These are phyloP conservation scores for Terfezia claveryi DNA, from an alignment of 495 filamentous ascomycete genomes.

Conservation along the genomic window DNA sequence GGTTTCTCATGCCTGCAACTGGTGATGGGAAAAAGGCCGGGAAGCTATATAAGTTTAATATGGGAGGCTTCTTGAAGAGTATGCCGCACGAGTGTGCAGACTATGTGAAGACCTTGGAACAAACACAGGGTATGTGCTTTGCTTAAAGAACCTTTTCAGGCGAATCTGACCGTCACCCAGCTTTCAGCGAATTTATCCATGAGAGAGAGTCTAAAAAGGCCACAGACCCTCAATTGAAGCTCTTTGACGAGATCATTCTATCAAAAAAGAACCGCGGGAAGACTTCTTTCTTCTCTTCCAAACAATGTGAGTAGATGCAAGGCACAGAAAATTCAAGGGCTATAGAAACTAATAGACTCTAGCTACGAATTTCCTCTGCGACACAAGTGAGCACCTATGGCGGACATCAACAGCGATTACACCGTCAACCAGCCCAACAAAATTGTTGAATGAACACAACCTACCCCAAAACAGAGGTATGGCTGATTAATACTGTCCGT, in stretches of 20 bases:
- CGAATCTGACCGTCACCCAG: constrained; percentile 22
- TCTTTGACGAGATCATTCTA: constrained; percentile 91
- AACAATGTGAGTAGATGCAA: constrained; percentile 29
- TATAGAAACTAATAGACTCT: constrained; percentile 27
- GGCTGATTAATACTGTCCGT: constrained; percentile 7
- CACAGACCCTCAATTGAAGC: constrained; percentile 41
- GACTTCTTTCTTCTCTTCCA: constrained; percentile 24
- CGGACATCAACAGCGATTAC: constrained; percentile 49
- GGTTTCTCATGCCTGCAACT: constrained; percentile 49
- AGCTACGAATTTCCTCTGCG: constrained; percentile 38
- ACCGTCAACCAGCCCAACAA: constrained; percentile 40
- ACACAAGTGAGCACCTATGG: constrained; percentile 84
- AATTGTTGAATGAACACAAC: constrained; percentile 47
- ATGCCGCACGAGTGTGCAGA: constrained; percentile 78
- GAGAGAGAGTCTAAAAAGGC: constrained; percentile 51
- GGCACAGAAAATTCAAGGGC: constrained; percentile 15
- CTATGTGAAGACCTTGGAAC: constrained; percentile 65
- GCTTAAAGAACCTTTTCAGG: constrained; percentile 3
- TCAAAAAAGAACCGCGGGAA: constrained; percentile 77
- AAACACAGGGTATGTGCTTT: constrained; percentile 53
- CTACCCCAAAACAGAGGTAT: constrained; percentile 36
- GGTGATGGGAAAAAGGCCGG: constrained; percentile 71
- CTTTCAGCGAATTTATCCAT: constrained; percentile 91
- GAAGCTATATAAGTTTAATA: constrained; percentile 76
- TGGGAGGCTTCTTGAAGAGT: constrained; percentile 78